Conservation (phyloP, 805 yeast genomes). For the Lipomyces lipofer region DNA sequence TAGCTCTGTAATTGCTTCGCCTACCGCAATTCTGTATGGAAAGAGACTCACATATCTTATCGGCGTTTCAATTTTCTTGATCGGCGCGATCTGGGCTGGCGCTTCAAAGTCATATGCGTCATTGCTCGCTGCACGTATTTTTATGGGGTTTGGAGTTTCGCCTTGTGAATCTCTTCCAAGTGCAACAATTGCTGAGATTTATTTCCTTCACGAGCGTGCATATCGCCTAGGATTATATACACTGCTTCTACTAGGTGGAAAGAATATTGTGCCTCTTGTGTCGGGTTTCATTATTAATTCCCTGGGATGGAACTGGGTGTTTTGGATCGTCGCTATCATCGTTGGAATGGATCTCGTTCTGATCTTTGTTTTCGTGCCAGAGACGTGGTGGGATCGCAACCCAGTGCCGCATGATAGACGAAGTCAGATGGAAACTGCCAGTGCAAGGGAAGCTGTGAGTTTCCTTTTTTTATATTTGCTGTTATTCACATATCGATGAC, state of each 20-base stretch:
- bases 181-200: conserved; percentile 62
- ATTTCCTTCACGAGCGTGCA: conserved; percentile 61
- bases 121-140: conserved; percentile 57
- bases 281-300: conserved; percentile 54
- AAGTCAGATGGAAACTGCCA: conserved; percentile 49
- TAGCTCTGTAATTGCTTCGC: conserved; percentile 52
- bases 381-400: conserved; percentile 62
- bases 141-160: conserved; percentile 61
- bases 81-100: conserved; percentile 58
- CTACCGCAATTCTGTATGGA: conserved; percentile 58
- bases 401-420: conserved; percentile 53
- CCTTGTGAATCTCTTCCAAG: conserved; percentile 63
- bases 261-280: conserved; percentile 57
- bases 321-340: conserved; percentile 58
- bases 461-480: too few species aligned
- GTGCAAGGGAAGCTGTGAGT: conserved; percentile 45
- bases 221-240: conserved; percentile 61
- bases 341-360: conserved; percentile 49
- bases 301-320: conserved; percentile 59
- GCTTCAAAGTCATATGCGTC: conserved; percentile 50
- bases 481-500: too few species aligned
- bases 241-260: conserved; percentile 54
- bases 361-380: conserved; percentile 59
- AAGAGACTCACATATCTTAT: conserved; percentile 56
- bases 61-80: conserved; percentile 52